Evolutionary conservation across 257 asterid species (phyloP).

Genomic region (Nicotiana noctiflora): DNA sequence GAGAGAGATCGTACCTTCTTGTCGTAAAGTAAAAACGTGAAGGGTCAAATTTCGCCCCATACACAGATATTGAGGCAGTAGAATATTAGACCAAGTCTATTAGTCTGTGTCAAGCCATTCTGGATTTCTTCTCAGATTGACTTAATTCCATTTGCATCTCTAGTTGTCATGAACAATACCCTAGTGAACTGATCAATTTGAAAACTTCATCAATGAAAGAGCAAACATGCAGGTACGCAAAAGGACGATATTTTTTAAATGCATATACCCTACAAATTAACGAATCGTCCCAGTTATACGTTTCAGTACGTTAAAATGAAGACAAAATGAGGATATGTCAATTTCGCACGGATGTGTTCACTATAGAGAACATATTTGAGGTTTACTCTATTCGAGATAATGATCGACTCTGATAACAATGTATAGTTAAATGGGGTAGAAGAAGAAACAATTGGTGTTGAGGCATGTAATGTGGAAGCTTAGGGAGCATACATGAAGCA

Average conservation of each 20-base stretch:
- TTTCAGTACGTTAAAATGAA: neutral
- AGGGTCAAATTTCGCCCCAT: too few species aligned
- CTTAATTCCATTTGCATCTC: constrained; percentile 2
- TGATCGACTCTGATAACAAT: neutral
- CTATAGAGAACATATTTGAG: neutral
- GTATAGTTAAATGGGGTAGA: constrained; percentile 7
- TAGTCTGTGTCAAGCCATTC: neutral
- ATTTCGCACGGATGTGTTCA: neutral
- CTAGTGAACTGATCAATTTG: neutral
- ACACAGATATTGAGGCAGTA: too few species aligned
- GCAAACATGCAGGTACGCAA: neutral
- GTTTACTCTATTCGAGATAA: neutral
- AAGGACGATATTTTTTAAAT: neutral
- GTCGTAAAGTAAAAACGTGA: too few species aligned
- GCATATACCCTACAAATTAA: neutral
- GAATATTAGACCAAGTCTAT: neutral
- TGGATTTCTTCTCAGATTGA: neutral
- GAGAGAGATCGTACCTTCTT: too few species aligned
- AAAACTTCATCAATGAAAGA: neutral
- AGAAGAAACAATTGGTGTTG: constrained; percentile 25
- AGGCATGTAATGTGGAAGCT: constrained; percentile 47
- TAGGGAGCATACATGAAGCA: constrained; percentile 31
- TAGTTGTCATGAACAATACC: neutral
- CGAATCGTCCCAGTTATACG: neutral
- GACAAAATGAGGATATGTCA: neutral